Percentiles rank a stretch among this genome's conserved stretches.
Evolutionary conservation across 2,329 filamentous ascomycete genomes (phyloP).

Genomic region (Lachnellula arida): DNA sequence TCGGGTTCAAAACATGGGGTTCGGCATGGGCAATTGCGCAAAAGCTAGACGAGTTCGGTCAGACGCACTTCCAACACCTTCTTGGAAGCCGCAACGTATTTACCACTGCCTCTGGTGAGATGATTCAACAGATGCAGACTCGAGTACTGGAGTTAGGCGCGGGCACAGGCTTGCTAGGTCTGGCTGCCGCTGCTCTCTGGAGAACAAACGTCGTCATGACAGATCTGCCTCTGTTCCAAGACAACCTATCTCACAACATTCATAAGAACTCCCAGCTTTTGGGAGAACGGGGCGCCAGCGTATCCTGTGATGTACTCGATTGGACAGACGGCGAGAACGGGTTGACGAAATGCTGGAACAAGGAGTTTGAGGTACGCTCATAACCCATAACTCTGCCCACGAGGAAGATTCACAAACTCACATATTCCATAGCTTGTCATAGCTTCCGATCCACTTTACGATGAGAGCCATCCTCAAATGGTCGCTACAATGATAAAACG

Average conservation of each 20-base stretch:
- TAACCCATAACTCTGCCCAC: background rate
- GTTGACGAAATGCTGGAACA: conserved; percentile 36
- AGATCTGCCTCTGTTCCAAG: conserved; percentile 69
- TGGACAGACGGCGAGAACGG: conserved; percentile 35
- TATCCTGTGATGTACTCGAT: conserved; percentile 60
- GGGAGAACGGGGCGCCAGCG: conserved; percentile 47
- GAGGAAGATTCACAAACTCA: background rate
- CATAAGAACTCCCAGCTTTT: conserved; percentile 47
- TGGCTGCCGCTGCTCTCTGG: conserved; percentile 74
- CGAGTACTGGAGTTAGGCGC: conserved; percentile 56
- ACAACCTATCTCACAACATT: conserved; percentile 26
- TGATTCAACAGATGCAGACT: background rate
- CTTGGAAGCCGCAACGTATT: conserved; percentile 31
- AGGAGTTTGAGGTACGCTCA: conserved; percentile 1
- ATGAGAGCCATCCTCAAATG: conserved; percentile 65
- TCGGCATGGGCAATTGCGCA: conserved; percentile 82
- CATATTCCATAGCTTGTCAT: conserved; percentile 57
- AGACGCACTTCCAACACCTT: conserved; percentile 24
- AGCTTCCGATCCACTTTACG: conserved; percentile 82
- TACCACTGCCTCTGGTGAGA: background rate
- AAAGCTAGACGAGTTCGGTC: conserved; percentile 50
- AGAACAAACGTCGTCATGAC: conserved; percentile 65
- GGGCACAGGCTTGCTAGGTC: conserved; percentile 80
- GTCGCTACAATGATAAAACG: conserved; percentile 63
- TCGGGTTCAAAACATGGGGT: conserved; percentile 94